These are phyloP conservation scores for Dryas integrifolia DNA, from an alignment of 331 rosid genomes.

Conservation along the genomic window DNA sequence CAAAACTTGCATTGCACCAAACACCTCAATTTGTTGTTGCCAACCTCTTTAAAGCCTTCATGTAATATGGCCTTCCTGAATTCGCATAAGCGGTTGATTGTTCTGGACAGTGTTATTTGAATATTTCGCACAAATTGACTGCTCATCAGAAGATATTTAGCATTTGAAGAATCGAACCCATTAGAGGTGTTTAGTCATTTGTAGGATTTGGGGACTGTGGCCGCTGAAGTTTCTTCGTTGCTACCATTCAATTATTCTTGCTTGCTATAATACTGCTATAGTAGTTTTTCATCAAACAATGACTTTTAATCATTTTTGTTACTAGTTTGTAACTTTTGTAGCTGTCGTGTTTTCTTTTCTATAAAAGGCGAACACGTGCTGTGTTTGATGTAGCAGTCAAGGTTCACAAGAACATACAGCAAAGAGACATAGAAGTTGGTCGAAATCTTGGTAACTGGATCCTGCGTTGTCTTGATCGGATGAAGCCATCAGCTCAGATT, in stretches of 20 bases:
- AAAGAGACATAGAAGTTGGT: slow-evolving; percentile 85
- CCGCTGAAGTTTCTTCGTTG: background rate
- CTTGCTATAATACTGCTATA: background rate
- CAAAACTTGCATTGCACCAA: background rate
- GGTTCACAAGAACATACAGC: slow-evolving; percentile 70
- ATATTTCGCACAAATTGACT: background rate
- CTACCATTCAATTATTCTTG: background rate
- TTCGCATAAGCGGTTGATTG: background rate
- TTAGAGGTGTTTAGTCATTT: background rate
- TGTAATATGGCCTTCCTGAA: background rate
- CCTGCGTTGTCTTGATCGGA: slow-evolving; percentile 62
- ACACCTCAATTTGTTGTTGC: background rate
- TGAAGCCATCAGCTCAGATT: slow-evolving; percentile 88
- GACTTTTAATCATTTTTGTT: background rate
- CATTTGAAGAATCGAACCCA: background rate
- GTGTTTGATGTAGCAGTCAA: slow-evolving; percentile 64
- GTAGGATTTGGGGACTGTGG: background rate
- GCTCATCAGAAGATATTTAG: background rate
- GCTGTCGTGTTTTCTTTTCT: background rate
- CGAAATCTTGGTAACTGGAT: slow-evolving; percentile 76
- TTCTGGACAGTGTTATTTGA: background rate
- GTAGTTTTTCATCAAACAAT: background rate
- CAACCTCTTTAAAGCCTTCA: background rate
- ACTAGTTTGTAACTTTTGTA: background rate
- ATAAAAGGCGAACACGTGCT: slow-evolving; percentile 64